phyloP scores from a whole-genome alignment of 441 rosid species.

The Arabidopsis lyrata region DNA sequence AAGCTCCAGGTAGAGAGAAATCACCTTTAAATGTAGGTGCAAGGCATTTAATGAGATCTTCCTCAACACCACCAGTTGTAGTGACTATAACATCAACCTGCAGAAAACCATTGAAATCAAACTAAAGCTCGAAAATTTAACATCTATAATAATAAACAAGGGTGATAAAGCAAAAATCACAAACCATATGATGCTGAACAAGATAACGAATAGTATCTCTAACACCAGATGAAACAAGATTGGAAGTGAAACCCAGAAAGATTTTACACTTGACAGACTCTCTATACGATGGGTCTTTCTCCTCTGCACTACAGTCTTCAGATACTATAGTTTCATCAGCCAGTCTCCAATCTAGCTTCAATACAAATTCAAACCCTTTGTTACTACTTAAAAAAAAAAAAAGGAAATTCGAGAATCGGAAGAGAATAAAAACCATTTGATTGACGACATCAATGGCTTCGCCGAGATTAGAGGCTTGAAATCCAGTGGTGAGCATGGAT shows the following conservation, averaged over 20 bases:
- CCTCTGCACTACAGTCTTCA: constrained; percentile 75
- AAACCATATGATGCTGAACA: constrained; percentile 88
- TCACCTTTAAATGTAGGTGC: constrained; percentile 92
- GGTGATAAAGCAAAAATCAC: constrained; percentile 23
- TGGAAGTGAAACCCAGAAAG: constrained; percentile 94
- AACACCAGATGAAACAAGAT: constrained; percentile 90
- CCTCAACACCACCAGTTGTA: constrained; percentile 94
- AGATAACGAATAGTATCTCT: constrained; percentile 85
- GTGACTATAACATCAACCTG: constrained; percentile 95
- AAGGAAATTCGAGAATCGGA: background rate
- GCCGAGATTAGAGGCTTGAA: constrained; percentile 92
- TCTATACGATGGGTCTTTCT: constrained; percentile 62
- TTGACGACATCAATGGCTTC: constrained; percentile 81
- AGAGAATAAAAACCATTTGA: constrained; percentile 62
- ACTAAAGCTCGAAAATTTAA: background rate
- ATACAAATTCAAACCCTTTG: constrained; percentile 49
- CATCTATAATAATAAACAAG: background rate
- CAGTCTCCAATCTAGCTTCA: constrained; percentile 95
- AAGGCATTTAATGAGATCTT: constrained; percentile 93
- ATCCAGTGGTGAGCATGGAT: constrained; percentile 82
- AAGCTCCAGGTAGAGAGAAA: constrained; percentile 79
- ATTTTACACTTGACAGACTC: constrained; percentile 81
- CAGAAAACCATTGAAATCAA: constrained; percentile 28
- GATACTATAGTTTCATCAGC: constrained; percentile 60
- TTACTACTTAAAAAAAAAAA: constrained; percentile 4